Base-by-base conservation (phyloP, 129 eudicot species). In the Helichrysum umbraculigerum region DNA sequence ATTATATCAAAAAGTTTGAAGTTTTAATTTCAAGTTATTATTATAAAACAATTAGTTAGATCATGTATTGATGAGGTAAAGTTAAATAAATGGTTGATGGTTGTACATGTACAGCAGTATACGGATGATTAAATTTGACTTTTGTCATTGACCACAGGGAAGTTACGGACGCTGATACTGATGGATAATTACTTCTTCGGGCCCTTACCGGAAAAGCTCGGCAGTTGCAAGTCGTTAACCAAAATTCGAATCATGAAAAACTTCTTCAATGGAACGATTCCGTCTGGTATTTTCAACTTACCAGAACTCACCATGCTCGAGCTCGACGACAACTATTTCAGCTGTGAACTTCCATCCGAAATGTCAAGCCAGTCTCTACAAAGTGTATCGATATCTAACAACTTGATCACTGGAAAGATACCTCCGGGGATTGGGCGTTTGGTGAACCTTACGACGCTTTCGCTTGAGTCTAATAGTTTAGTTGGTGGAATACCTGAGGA, bases 161-260 rank as follows among this genome's bases (percentile, higher is more conserved):
- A 70, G 70, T 22, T 94, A 77, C 29, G 39, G 71, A 75, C 81
- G 5, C 63, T 94, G 76, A 83, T 94, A n/a, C 64, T 91, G 8
- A 87, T 91, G 93, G 75, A 84, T 2, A 94, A 94, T 35, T 85
- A 72, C 62, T 87, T 94, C 44, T 80, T 81, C 8, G 98, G 98
- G 8, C 64, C 87, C 0, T 4, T 94, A 35, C 97, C 98, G 51
- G 84, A 76, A 8, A 86, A 81, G 19, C 81, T 94, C 0, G 98
- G 97, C 9, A 77, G 57, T 7, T 94, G 98, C 63, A 76, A 76
- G 51, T 91, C 96, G 34, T 74, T 94, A 62, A 80, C 76, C 4
- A 77, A 84, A 73, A 71, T 94, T 5, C 79, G 98, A 57, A 68
- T 91, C 16, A 70, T 58, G 81, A 86, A 78, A 34, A 94, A 94